These are phyloP conservation scores for Eimeria falciformis DNA, from an alignment of 169 alveolate genomes.

Conservation along the genomic window DNA sequence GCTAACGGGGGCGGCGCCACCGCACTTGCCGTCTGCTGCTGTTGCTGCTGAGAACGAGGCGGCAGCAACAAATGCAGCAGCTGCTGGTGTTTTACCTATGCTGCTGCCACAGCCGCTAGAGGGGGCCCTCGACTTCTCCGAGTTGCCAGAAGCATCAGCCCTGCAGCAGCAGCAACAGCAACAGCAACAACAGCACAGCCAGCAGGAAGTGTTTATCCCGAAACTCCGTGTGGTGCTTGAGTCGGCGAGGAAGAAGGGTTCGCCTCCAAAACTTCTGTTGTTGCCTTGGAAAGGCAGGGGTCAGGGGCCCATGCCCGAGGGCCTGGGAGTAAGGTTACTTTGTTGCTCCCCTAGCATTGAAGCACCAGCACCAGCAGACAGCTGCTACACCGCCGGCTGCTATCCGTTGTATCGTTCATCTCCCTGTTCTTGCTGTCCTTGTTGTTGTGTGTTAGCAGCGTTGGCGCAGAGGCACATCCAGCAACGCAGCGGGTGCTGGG, in stretches of 20 bases:
- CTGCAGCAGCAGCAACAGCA: slow-evolving; percentile 15
- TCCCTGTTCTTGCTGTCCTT: not conserved
- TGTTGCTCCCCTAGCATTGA: not conserved
- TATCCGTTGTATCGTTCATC: not conserved
- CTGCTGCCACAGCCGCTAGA: slow-evolving; percentile 11
- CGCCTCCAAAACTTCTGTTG: slow-evolving; percentile 38
- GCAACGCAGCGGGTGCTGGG: slow-evolving; percentile 8
- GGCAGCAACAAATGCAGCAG: slow-evolving; percentile 19
- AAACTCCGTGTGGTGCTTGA: slow-evolving; percentile 56
- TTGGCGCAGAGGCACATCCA: not conserved
- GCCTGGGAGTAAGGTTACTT: not conserved
- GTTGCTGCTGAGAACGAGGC: not conserved
- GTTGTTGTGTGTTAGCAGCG: slow-evolving; percentile 12
- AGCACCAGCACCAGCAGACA: not conserved
- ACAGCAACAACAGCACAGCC: slow-evolving; percentile 6
- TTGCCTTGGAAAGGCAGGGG: slow-evolving; percentile 70
- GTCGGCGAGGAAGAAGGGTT: slow-evolving; percentile 43
- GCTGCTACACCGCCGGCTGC: slow-evolving; percentile 15
- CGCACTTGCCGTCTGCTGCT: slow-evolving; percentile 26
- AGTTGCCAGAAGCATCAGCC: slow-evolving; percentile 2
- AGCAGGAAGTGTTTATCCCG: slow-evolving; percentile 29
- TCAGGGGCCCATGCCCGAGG: slow-evolving; percentile 63
- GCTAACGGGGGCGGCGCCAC: slow-evolving; percentile 28
- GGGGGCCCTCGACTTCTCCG: slow-evolving; percentile 3
- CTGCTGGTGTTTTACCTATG: slow-evolving; percentile 5